phyloP scores from a whole-genome alignment of 495 filamentous ascomycete genomes.

The Xylaria curta region DNA sequence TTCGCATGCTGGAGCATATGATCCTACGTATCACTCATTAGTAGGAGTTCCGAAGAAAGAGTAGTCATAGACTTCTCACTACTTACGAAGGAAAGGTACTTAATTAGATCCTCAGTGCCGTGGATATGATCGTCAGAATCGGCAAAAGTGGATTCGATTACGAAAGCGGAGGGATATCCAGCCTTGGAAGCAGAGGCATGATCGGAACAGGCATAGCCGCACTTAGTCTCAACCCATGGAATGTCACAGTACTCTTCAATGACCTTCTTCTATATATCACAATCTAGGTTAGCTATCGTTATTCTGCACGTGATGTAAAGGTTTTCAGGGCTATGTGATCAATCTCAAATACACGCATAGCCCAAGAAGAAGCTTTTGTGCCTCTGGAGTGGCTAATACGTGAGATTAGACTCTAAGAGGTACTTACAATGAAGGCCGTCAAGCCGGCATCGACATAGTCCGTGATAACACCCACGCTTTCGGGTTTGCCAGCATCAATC shows the following conservation, averaged over 20 bases:
- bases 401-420: background rate
- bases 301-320: background rate
- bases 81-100: constrained; percentile 77
- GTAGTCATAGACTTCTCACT: background rate
- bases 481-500: constrained; percentile 78
- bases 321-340: background rate
- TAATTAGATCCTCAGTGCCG: constrained; percentile 83
- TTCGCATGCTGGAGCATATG: constrained; percentile 98
- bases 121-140: constrained; percentile 90
- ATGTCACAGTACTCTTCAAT: constrained; percentile 89
- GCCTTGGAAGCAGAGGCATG: constrained; percentile 96
- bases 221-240: constrained; percentile 88
- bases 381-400: background rate
- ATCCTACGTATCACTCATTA: constrained; percentile 47
- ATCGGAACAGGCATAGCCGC: constrained; percentile 96
- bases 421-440: constrained; percentile 77
- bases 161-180: constrained; percentile 93
- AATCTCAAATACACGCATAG: too few species aligned
- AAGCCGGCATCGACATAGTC: constrained; percentile 86
- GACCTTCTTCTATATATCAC: constrained; percentile 64
- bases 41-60: background rate
- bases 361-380: background rate
- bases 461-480: constrained; percentile 90
- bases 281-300: background rate
- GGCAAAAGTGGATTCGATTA: constrained; percentile 89